Conservation (phyloP, 768 basidiomycete species). For the Mrakia blollopis region DNA sequence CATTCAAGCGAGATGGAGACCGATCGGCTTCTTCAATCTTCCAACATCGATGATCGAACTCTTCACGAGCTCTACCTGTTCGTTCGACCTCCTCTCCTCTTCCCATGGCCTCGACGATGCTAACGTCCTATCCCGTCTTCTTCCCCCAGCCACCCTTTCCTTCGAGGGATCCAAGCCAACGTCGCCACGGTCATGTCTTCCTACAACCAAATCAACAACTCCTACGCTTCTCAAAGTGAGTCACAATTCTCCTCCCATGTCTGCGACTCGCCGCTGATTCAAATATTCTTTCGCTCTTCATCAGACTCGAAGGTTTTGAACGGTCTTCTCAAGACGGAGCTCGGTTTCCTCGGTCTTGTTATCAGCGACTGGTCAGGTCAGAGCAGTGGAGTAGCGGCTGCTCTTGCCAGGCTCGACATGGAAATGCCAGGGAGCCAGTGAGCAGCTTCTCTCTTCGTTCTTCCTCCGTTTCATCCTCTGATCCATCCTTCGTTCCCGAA, state of each 20-base stretch:
- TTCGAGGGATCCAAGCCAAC: constrained; percentile 58
- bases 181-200: constrained; percentile 70
- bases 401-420: constrained; percentile 40
- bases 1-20: constrained; percentile 39
- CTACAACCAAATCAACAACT: constrained; percentile 54
- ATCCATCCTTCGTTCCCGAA: constrained; percentile 42
- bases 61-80: constrained; percentile 58
- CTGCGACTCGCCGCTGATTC: too few species aligned
- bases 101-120: too few species aligned
- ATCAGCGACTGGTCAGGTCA: constrained; percentile 52
- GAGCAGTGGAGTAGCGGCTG: constrained; percentile 24
- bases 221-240: constrained; percentile 62
- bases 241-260: too few species aligned
- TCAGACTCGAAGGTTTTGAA: constrained; percentile 60
- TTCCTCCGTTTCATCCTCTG: constrained; percentile 38
- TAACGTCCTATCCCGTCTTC: too few species aligned
- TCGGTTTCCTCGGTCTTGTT: constrained; percentile 55
- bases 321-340: constrained; percentile 67
- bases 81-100: too few species aligned
- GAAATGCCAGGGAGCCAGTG: not conserved
- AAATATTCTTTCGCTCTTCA: too few species aligned
- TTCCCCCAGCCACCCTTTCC: constrained; percentile 32
- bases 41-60: constrained; percentile 73
- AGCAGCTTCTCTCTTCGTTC: too few species aligned
- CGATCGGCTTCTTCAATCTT: constrained; percentile 46